Evolutionary conservation across 2,329 filamentous ascomycete genomes (phyloP).

Genomic region (Apiospora kogelbergensis): DNA sequence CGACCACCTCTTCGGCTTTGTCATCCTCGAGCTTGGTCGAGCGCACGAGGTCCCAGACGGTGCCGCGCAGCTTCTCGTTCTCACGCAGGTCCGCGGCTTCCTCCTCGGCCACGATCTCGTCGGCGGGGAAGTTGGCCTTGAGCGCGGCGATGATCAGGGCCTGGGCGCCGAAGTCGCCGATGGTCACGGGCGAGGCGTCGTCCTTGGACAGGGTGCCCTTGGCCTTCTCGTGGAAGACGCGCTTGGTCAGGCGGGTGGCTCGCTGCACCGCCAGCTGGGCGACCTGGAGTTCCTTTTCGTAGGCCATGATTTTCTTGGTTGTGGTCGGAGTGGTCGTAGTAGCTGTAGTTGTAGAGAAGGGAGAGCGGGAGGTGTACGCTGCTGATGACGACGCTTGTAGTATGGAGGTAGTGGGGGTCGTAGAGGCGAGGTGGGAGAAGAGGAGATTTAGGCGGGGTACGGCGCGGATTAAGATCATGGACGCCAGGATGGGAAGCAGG

Average conservation of each 20-base stretch:
- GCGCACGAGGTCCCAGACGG: constrained; percentile 83
- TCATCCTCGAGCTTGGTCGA: constrained; percentile 67
- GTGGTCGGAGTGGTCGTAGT: constrained; percentile 1
- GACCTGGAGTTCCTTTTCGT: constrained; percentile 69
- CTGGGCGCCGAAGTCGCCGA: constrained; percentile 97
- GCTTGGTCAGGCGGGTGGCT: constrained; percentile 71
- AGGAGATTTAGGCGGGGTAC: constrained; percentile 11
- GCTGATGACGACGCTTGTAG: not conserved
- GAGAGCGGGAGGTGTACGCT: not conserved
- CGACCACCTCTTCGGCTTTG: constrained; percentile 65
- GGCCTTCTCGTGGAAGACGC: constrained; percentile 81
- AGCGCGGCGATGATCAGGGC: constrained; percentile 92
- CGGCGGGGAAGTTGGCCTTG: constrained; percentile 82
- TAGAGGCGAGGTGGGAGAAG: constrained; percentile 3
- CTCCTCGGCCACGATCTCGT: constrained; percentile 93
- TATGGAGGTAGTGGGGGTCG: constrained; percentile 18
- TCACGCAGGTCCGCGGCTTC: constrained; percentile 79
- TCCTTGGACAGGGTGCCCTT: constrained; percentile 94
- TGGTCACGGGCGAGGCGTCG: constrained; percentile 95
- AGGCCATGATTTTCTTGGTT: constrained; percentile 40
- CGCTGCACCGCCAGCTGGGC: constrained; percentile 76
- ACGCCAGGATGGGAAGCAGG: constrained; percentile 7
- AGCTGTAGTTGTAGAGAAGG: constrained; percentile 12
- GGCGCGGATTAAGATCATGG: constrained; percentile 9
- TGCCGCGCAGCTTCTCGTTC: constrained; percentile 66